Evolutionary conservation across 2,329 filamentous ascomycete genomes (phyloP), one percentile per base, ranked within the genome.

Genomic region (Chaetomium sp.): DNA sequence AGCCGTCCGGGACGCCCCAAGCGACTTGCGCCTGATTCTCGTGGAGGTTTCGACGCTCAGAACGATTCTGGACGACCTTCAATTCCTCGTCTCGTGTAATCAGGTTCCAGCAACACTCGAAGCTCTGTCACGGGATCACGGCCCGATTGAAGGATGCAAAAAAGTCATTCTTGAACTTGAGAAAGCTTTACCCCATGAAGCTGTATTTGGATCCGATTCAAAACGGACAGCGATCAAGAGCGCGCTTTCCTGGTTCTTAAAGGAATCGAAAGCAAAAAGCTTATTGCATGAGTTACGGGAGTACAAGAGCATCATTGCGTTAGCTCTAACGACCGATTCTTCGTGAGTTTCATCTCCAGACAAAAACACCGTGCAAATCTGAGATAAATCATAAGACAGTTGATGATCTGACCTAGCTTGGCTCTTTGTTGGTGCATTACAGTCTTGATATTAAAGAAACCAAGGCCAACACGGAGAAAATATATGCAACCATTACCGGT

Each of bases 1-100:
- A 32, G 44, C 48, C 2, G 51, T 56, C 5, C 37, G 38, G 3
- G 43, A 57, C 19, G 49, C 52, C 12, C 61, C 61, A 1, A 46
- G 37, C 1, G 60, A 62, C 8, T 36, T 63, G 1, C 60, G 58
- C 6, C 37, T 58, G 1, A 62, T 63, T n/a, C 52, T 51, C 32
- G 35, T 63, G 38, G 58, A 63, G 34, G 42, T 53, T 0, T 54
- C 38, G 2, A 46, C 56, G 1, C 45, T 63, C 4, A 43, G 35
- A 3, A 14, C 49, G 2, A 27, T 62, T 1, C 33, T 61, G 5
- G 42, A 62, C 9, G 47, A 54, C 6, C 11, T 62, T 14, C 10
- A 48, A 6, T 46, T 58, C 11, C 45, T 62, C 6, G 42, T 37
- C 11, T 10, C 27, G 36, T 14, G 48, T 48, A 43, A 40, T 11